Base-by-base conservation (phyloP, 768 basidiomycete genomes). In the Tylopilus rubrobrunneus region DNA sequence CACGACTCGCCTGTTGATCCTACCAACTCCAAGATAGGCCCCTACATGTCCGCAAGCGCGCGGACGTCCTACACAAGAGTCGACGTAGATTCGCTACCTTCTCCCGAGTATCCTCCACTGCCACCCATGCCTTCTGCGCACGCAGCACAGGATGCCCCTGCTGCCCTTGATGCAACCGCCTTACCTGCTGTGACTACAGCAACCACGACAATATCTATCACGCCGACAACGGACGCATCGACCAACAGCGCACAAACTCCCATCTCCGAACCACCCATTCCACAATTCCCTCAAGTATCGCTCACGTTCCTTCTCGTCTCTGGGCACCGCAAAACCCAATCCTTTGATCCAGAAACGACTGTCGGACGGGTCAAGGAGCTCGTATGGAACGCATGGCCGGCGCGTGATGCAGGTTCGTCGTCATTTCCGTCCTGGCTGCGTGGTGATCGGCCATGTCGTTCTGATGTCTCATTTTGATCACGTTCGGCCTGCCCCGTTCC, bases 311-410 rank as follows among this genome's bases (percentile, higher is more conserved):
- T 92, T 42, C 76, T 89, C 47, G 79, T 89, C 27, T 83, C 86
- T 0, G 87, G 89, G 0, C 72, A 77, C 40, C 74, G 87, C 56
- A 76, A 84, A 57, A 81, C 83, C 0, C 87, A 90, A 80, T 72
- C 78, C 0, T 92, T 92, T 59, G 86, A 88, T 28, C 87, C 87
- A 12, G 81, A 82, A 59, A 86, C 80, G 21, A 86, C 87, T 0
- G 73, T 91, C 31, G 87, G 86, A 17, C 76, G 89, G 60, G 85
- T 89, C 28, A 91, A 91, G 70, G 89, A 92, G 71, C 78, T 92
- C 45, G 81, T 85, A 36, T 91, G 89, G 89, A 88, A 85, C 71
- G 79, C 82, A 33, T 92, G 89, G 89, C 87, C 87, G 28, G 71
- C 49, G 48, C 62, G 65, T 45, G 65, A 61, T 52, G 59, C 74